Conservation (phyloP, 768 basidiomycete species). For the Mycena albidolilacea region DNA sequence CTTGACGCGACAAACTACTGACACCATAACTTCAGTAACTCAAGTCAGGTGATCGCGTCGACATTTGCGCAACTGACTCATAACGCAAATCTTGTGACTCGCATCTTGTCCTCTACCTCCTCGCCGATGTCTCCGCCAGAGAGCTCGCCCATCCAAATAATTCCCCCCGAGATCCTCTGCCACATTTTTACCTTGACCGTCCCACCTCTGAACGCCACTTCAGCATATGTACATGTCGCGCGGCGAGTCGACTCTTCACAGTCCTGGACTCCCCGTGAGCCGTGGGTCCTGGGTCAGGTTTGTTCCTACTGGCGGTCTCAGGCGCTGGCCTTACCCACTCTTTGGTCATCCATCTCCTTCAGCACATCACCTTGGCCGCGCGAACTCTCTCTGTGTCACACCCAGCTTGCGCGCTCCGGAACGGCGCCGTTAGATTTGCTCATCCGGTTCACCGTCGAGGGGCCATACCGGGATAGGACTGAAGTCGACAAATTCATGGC, state of each 20-base stretch:
- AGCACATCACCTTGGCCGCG: not conserved
- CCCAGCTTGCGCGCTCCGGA: constrained; percentile 11
- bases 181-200: not conserved
- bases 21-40: no score
- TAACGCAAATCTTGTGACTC: no score
- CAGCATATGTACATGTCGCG: not conserved
- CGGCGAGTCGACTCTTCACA: not conserved
- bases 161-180: constrained; percentile 13
- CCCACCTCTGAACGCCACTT: not conserved
- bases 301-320: constrained; percentile 4
- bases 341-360: constrained; percentile 8
- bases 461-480: rapidly evolving
- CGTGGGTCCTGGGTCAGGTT: constrained; percentile 5
- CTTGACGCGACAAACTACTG: no score
- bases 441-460: not conserved
- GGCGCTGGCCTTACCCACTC: not conserved
- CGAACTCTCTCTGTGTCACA: not conserved
- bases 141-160: not conserved
- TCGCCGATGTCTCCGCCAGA: no score
- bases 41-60: no score
- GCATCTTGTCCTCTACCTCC: no score
- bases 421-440: not conserved
- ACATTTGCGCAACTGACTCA: no score
- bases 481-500: not conserved
- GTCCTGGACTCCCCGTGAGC: not conserved